Conservation (phyloP, 768 basidiomycete species). For the Mycena amicta region DNA sequence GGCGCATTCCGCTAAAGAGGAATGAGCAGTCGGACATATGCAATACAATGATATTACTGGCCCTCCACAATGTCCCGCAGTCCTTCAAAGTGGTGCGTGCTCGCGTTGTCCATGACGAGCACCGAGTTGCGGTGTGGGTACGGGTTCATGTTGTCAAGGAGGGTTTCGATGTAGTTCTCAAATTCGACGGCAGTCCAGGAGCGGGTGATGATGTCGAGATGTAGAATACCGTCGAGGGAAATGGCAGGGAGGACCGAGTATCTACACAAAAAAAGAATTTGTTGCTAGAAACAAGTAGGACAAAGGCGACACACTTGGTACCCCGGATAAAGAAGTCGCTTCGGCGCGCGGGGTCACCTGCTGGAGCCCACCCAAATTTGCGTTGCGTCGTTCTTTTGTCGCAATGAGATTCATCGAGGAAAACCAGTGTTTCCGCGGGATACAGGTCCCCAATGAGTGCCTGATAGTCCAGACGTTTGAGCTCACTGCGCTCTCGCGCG, state of each 20-base stretch:
- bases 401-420: slow-evolving; percentile 34
- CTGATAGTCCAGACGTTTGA: slow-evolving; percentile 14
- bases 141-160: slow-evolving; percentile 33
- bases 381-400: slow-evolving; percentile 28
- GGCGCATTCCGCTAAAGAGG: slow-evolving; percentile 18
- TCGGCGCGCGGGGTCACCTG: slow-evolving; percentile 25
- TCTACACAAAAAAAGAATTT: slow-evolving; percentile 22
- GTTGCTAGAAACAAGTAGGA: slow-evolving; percentile 21
- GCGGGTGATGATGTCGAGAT: slow-evolving; percentile 29
- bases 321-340: slow-evolving; percentile 33
- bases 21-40: not conserved
- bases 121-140: slow-evolving; percentile 32
- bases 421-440: slow-evolving; percentile 25
- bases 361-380: slow-evolving; percentile 27
- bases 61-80: slow-evolving; percentile 25
- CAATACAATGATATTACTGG: slow-evolving; percentile 5
- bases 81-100: slow-evolving; percentile 30
- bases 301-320: slow-evolving; percentile 9
- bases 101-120: slow-evolving; percentile 37
- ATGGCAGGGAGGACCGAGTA: slow-evolving; percentile 37
- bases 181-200: slow-evolving; percentile 28
- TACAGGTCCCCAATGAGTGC: slow-evolving; percentile 21
- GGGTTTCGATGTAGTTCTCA: slow-evolving; percentile 21
- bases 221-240: slow-evolving; percentile 33
- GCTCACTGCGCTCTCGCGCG: slow-evolving; percentile 26